Percentiles rank a stretch among this genome's conserved stretches.
Evolutionary conservation across 106 monocot genomes (phyloP).

Genomic region (Triglochin maritima): DNA sequence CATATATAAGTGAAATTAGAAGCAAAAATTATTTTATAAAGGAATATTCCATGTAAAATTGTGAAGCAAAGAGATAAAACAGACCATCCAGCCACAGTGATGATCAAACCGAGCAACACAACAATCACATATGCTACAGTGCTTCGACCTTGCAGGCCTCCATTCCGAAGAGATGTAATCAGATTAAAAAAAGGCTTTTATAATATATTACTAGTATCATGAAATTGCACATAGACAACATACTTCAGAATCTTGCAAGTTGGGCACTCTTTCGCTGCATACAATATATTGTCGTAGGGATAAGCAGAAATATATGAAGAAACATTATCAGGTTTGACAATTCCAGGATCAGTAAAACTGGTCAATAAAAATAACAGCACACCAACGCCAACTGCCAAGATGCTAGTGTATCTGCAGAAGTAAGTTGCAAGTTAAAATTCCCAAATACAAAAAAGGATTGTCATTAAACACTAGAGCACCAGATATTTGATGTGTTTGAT

Average conservation of each 20-base stretch:
- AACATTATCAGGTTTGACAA: slow-evolving; percentile 68
- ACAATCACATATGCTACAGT: slow-evolving; percentile 82
- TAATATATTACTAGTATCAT: slow-evolving; percentile 3
- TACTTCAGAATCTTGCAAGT: slow-evolving; percentile 92
- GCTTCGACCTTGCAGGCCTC: slow-evolving; percentile 97
- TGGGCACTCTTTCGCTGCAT: slow-evolving; percentile 56
- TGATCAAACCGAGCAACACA: slow-evolving; percentile 98
- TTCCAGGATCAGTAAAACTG: slow-evolving; percentile 97
- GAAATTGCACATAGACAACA: slow-evolving; percentile 7
- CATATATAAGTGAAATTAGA: neutral
- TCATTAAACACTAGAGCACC: neutral
- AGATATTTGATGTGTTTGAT: neutral
- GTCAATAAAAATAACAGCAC: slow-evolving; percentile 77
- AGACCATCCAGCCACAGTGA: slow-evolving; percentile 98
- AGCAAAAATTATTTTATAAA: neutral
- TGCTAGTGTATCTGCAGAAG: slow-evolving; percentile 55
- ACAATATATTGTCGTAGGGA: slow-evolving; percentile 68
- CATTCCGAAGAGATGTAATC: slow-evolving; percentile 17
- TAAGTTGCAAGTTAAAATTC: slow-evolving; percentile 1
- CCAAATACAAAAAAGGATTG: neutral
- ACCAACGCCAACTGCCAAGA: slow-evolving; percentile 55
- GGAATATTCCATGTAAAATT: neutral
- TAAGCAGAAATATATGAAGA: slow-evolving; percentile 67
- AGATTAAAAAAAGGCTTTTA: slow-evolving; percentile 3
- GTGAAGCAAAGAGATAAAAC: neutral